A percentile compares a stretch with the other conserved stretches of the same genome.
Conservation (phyloP, 2,329 filamentous ascomycete genomes). For the Cryphonectria parasitica region DNA sequence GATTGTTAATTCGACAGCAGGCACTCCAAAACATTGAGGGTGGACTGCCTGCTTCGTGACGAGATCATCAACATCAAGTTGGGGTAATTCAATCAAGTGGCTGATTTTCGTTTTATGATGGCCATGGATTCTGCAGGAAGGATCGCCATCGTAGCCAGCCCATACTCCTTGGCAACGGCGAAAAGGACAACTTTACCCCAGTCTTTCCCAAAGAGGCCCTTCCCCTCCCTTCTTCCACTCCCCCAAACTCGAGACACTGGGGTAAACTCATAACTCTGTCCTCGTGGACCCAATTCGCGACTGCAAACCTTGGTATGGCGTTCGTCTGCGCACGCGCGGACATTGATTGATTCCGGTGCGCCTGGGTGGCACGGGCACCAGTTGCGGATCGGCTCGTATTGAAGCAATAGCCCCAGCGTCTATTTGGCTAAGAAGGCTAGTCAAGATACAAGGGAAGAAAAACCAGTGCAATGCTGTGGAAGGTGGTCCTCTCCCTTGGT, state of each 20-base stretch:
- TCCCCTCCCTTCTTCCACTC: not conserved
- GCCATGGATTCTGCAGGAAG: not conserved
- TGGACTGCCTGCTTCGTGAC: not conserved
- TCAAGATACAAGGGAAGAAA: not conserved
- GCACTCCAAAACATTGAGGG: not conserved
- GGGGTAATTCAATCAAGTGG: not conserved
- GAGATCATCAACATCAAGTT: not conserved
- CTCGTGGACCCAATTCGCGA: not conserved
- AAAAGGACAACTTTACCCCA: not conserved
- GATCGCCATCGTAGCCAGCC: not conserved
- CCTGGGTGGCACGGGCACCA: slow-evolving; percentile 7
- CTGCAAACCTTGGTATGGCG: not conserved
- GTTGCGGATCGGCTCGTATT: not conserved
- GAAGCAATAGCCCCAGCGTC: not conserved
- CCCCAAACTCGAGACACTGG: not conserved
- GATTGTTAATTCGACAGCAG: not conserved
- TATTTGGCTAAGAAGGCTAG: not conserved
- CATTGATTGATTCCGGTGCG: not conserved
- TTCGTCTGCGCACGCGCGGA: slow-evolving; percentile 1
- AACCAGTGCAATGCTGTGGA: not conserved
- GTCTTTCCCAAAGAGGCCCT: not conserved
- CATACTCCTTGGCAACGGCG: not conserved
- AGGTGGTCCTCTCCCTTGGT: not conserved
- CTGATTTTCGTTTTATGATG: not conserved
- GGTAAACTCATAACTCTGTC: not conserved